Base-by-base conservation (phyloP, 2,329 filamentous ascomycete genomes). In the Chaetomium globosum region DNA sequence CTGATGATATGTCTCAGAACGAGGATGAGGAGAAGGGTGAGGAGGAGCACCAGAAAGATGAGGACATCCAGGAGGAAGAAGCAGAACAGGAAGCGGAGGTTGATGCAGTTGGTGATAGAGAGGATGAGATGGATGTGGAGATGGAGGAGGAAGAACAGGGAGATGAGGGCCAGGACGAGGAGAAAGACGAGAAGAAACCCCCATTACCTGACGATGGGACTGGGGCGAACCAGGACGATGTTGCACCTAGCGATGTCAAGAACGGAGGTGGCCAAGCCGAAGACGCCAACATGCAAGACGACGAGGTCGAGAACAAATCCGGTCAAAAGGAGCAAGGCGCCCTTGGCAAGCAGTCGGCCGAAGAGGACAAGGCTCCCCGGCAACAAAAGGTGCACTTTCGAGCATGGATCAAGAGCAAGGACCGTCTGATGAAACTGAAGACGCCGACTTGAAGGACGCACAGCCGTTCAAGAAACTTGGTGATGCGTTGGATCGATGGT, bases 401-500 rank as follows among this genome's bases (percentile, higher is more conserved):
- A 77, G 79, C 48, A 77, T 79, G 12, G 80, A 77, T n/a, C 70
- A 83, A 61, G 80, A 85, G 26, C 74, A 77, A 33, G 73, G 76
- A n/a, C 76, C 80, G 4, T 75, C 79, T n/a, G 80, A 83, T n/a
- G 75, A 79, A 43, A 76, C 79, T 3, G 74, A 70, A 61, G 78
- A 80, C 36, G 74, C 78, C 12, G 75, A 80, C 52, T 79, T 83
- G 61, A 77, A 77, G 31, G 75, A 78, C 12, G 77, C 81, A 54
- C 87, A 95, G 70, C 91, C 93, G 1, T 97, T 97, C 83, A 95
- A 95, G 79, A 96, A 97, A 74, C 85, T 99, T 33, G 95, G 95
- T 26, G 93, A 99, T 79, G 90, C 92, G 6, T 82, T 99, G 36
- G 93, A 98, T 76, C 87, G 89, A 71, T 99, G 93, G 92, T 93